phyloP scores from a whole-genome alignment of 1,284 basidiomycete species.

The Tilletia indica region DNA sequence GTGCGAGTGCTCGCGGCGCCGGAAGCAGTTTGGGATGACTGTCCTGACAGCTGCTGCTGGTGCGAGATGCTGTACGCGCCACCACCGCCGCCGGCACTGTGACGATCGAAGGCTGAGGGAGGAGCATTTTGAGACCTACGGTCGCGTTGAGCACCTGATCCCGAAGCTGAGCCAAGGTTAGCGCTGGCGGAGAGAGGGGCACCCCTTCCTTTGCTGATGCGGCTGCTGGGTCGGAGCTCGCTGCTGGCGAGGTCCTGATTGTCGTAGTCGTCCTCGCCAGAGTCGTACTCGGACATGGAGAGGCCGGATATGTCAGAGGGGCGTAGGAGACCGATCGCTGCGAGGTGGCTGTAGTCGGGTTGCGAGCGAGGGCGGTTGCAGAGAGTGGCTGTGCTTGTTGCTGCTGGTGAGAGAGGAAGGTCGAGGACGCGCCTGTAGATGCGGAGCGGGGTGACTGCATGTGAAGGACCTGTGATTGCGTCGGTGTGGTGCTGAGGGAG shows the following conservation, averaged over 20 bases:
- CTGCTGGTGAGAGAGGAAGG: conserved; percentile 23
- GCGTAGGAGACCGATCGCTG: conserved; percentile 41
- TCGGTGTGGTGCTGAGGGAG: conserved; percentile 42
- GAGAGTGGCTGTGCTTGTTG: conserved; percentile 27
- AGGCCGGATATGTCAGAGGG: conserved; percentile 40
- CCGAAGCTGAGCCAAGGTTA: background rate
- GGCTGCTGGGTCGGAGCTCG: conserved; percentile 12
- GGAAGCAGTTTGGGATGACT: background rate
- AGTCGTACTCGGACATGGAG: conserved; percentile 44
- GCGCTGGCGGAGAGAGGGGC: background rate
- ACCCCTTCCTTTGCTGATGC: conserved; percentile 7
- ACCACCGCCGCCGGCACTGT: background rate
- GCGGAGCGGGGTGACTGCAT: conserved; percentile 27
- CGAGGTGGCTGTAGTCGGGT: conserved; percentile 26
- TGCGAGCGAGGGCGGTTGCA: conserved; percentile 22
- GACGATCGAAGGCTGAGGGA: conserved; percentile 12
- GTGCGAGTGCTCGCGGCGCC: background rate
- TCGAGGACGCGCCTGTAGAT: conserved; percentile 23
- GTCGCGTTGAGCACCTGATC: background rate
- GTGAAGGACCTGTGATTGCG: conserved; percentile 33
- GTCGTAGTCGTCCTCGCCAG: conserved; percentile 33
- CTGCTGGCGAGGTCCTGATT: background rate
- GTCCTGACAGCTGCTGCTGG: conserved; percentile 1
- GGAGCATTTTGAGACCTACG: background rate
- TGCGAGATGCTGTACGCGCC: background rate